Evolutionary conservation across 2,329 filamentous ascomycete species (phyloP).

Genomic region (Graphilbum sp.): DNA sequence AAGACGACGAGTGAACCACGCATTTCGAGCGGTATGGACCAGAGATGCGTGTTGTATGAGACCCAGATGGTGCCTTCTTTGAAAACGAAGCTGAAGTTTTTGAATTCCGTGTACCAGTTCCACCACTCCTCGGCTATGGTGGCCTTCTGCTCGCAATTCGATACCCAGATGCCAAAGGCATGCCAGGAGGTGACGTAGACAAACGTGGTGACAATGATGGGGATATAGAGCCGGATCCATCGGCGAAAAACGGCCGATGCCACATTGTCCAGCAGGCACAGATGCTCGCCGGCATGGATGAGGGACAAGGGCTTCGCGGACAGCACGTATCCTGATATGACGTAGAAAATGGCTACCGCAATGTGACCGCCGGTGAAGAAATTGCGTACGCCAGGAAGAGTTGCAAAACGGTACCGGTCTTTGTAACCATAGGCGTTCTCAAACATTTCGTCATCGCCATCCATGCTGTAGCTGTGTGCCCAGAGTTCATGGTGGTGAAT

Average conservation of each 20-base stretch:
- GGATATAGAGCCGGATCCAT: conserved; percentile 32
- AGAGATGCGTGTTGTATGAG: conserved; percentile 40
- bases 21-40: conserved; percentile 49
- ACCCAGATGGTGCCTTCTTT: conserved; percentile 41
- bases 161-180: conserved; percentile 28
- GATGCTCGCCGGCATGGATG: conserved; percentile 25
- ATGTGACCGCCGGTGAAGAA: conserved; percentile 47
- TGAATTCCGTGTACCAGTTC: conserved; percentile 36
- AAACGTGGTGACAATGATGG: conserved; percentile 38
- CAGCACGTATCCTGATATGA: conserved; percentile 33
- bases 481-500: conserved; percentile 43
- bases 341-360: conserved; percentile 38
- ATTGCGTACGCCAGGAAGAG: conserved; percentile 39
- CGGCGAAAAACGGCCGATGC: conserved; percentile 31
- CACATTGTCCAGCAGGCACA: conserved; percentile 25
- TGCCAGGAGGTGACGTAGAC: conserved; percentile 36
- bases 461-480: conserved; percentile 25
- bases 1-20: conserved; percentile 49
- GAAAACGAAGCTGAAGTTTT: conserved; percentile 55
- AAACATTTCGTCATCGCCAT: conserved; percentile 21
- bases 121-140: conserved; percentile 33
- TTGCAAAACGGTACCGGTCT: conserved; percentile 28
- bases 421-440: conserved; percentile 37
- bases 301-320: conserved; percentile 31
- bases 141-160: conserved; percentile 20